A percentile compares a stretch with the other conserved stretches of the same genome.
Evolutionary conservation across 257 asterid genomes (phyloP).

Genomic region (Petunia secreta): DNA sequence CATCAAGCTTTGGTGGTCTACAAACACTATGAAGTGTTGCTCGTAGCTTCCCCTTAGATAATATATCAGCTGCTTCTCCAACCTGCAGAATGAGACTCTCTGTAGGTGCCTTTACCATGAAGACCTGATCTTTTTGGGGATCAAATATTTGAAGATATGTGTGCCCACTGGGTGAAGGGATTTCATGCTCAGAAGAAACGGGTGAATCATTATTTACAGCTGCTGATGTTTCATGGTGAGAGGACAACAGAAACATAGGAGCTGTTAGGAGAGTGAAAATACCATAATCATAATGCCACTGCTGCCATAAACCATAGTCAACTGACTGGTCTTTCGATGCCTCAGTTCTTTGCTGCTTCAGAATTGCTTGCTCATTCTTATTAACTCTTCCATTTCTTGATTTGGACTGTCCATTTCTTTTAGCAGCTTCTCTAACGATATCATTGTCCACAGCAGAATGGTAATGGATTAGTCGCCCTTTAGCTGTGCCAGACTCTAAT

Average conservation of each 20-base stretch:
- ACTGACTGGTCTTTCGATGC: conserved; percentile 20
- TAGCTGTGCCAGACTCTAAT: conserved; percentile 67
- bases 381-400: conserved; percentile 21
- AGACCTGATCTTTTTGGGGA: conserved; percentile 52
- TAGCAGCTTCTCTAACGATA: conserved; percentile 46
- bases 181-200: conserved; percentile 41
- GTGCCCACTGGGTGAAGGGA: conserved; percentile 62
- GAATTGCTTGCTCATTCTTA: conserved; percentile 19
- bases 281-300: conserved; percentile 97
- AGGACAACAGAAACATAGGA: conserved; percentile 65
- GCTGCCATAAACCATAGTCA: conserved; percentile 68
- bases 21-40: conserved; percentile 84
- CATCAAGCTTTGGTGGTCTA: conserved; percentile 50
- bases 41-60: conserved; percentile 80
- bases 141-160: conserved; percentile 71
- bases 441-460: conserved; percentile 65
- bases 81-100: conserved; percentile 85
- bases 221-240: conserved; percentile 27
- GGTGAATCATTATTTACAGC: neutral
- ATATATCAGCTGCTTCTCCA: conserved; percentile 82
- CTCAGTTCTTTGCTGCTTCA: conserved; percentile 6
- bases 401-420: conserved; percentile 33
- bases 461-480: conserved; percentile 86
- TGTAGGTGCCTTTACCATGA: conserved; percentile 56
- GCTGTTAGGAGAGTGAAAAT: conserved; percentile 69